Conservation (phyloP, 2,329 filamentous ascomycete genomes). For the Neopestalotiopsis rosae region DNA sequence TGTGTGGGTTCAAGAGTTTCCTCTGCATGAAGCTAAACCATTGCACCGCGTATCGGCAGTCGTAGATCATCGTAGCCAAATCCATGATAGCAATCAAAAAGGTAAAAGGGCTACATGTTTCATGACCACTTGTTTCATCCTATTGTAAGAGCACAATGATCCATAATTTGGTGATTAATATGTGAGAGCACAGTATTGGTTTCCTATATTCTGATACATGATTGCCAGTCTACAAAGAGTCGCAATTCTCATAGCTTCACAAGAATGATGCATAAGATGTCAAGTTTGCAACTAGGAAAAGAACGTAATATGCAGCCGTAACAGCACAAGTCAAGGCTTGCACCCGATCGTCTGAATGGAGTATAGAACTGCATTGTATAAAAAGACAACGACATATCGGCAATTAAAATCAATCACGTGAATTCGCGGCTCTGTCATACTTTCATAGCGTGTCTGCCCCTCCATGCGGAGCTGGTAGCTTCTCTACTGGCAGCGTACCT, state of each 20-base stretch:
- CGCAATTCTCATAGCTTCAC: no score
- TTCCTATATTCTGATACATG: no score
- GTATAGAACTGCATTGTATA: not conserved
- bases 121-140: not conserved
- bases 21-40: constrained; percentile 6
- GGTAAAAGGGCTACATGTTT: not conserved
- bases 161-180: no score
- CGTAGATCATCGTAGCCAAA: not conserved
- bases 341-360: no score
- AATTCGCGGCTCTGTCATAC: not conserved
- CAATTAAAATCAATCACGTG: constrained; percentile 3
- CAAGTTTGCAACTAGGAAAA: no score
- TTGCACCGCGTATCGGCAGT: not conserved
- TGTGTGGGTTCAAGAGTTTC: constrained; percentile 5
- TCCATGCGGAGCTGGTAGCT: not conserved
- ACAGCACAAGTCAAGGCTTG: no score
- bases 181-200: no score
- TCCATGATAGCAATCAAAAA: not conserved
- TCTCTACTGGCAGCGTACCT: not conserved
- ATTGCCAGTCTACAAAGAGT: no score
- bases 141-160: no score
- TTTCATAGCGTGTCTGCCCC: not conserved
- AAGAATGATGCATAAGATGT: no score
- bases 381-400: not conserved
- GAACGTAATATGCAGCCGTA: no score